Percentiles rank a stretch among this genome's conserved stretches.
Evolutionary conservation across 1,139 yeast genomes (phyloP).

Genomic region (Blastobotrys indianensis): DNA sequence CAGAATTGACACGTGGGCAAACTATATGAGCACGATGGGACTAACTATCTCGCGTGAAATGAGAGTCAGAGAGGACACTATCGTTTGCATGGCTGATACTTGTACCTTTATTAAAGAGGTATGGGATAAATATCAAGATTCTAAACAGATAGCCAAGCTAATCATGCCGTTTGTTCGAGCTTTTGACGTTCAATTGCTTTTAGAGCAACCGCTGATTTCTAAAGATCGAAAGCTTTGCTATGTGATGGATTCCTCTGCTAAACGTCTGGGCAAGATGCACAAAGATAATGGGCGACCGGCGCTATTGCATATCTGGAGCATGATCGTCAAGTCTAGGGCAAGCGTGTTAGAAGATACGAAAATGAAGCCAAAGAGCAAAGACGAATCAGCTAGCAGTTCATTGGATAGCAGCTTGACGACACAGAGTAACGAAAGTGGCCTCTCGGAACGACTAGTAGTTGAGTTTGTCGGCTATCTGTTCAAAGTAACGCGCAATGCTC

Average conservation of each 20-base stretch:
- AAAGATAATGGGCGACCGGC: not conserved
- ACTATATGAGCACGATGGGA: slow-evolving; percentile 14
- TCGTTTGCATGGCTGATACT: slow-evolving; percentile 20
- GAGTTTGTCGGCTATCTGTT: too few relatives aligned
- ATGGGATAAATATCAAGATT: slow-evolving; percentile 2
- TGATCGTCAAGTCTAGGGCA: not conserved
- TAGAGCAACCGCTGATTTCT: not conserved
- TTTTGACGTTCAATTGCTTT: not conserved
- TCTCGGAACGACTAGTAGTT: too few relatives aligned
- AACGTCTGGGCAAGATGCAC: too few relatives aligned
- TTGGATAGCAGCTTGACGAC: too few relatives aligned
- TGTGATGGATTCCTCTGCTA: too few relatives aligned
- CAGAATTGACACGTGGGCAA: slow-evolving; percentile 12
- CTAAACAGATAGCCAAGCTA: slow-evolving; percentile 2
- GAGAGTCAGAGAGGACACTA: slow-evolving; percentile 20
- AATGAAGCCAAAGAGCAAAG: too few relatives aligned
- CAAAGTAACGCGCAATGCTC: too few relatives aligned
- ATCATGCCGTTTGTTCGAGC: slow-evolving; percentile 4
- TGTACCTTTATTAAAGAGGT: slow-evolving; percentile 17
- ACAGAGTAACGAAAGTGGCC: too few relatives aligned
- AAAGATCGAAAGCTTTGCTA: not conserved
- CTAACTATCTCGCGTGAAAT: slow-evolving; percentile 20
- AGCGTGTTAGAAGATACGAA: too few relatives aligned
- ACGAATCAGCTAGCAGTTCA: too few relatives aligned
- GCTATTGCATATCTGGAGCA: slow-evolving; percentile 1